Base-by-base conservation (phyloP, 179 eudicot species). In the Silene coronaria region DNA sequence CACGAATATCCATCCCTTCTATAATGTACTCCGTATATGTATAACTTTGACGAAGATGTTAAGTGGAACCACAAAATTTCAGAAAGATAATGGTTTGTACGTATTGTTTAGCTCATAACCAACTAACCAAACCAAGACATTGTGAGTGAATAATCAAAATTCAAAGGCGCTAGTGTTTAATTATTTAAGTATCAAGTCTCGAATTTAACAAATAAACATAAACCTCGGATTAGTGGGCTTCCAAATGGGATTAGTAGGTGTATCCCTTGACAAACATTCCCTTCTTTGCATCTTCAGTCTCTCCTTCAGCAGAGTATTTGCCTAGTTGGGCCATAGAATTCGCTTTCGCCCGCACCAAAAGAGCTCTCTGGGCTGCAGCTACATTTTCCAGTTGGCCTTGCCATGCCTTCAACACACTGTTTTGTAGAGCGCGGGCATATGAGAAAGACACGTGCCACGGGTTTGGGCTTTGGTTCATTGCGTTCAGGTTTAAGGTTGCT, bases 401-500 rank as follows among this genome's bases (percentile, higher is more conserved):
- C 89, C 91, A 88, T 62, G 89, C 75, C 89, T 86, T 88, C 71
- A 74, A 80, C 74, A 85, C 73, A 70, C 82, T 86, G 85, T 88
- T 88, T 30, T 88, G 88, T 12, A 88, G 88, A 16, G 88, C 89
- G 46, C 91, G 81, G 2, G 91, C 88, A 32, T 88, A 88, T 12
- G 91, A 88, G 82, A 88, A 88, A 0, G 91, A 88, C 19, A 88
- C 89, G 58, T 86, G 89, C 91, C 91, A 88, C 32, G 89, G 91
- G 86, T 86, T 88, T 30, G 88, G 88, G 51, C 76, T 61, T 80
- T 88, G 91, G 81, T 88, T 88, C 91, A 88, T 88, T 59, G 88
- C 89, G 10, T 88, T 86, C 70, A 88, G 79, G 85, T 88, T 88
- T 58, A 88, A 28, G 58, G 89, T 88, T 17, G 91, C 91, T 51